Conservation (phyloP, 2,329 filamentous ascomycete species). For the Neurospora crassa region DNA sequence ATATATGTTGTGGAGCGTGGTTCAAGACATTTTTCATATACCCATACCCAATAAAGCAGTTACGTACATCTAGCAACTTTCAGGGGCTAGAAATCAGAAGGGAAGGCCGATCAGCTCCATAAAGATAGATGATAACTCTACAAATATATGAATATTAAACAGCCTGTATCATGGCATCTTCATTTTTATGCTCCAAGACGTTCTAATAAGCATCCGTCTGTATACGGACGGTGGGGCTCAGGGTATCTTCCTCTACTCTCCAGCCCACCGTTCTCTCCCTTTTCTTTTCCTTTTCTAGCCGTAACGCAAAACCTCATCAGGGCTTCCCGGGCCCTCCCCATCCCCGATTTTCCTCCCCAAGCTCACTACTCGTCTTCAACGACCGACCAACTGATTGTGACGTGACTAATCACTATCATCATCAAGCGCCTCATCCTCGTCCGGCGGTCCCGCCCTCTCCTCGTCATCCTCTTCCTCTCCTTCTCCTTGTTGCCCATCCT, state of each 20-base stretch:
- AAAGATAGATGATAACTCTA: not conserved
- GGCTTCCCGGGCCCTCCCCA: too few species aligned
- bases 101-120: not conserved
- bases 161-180: not conserved
- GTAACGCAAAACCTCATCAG: too few species aligned
- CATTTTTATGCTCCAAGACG: not conserved
- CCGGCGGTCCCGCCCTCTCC: constrained; percentile 30
- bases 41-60: not conserved
- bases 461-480: constrained; percentile 31
- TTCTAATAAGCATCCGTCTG: not conserved
- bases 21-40: not conserved
- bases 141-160: not conserved
- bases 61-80: not conserved
- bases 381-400: too few species aligned
- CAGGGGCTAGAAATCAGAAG: not conserved
- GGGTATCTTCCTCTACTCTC: too few species aligned
- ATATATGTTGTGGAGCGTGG: not conserved
- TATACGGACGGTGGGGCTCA: too few species aligned
- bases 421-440: constrained; percentile 53
- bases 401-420: constrained; percentile 45
- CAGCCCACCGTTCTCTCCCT: too few species aligned
- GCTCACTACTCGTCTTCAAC: too few species aligned
- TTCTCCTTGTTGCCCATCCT: constrained; percentile 34
- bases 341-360: too few species aligned
- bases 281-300: too few species aligned